A percentile compares a stretch with the other conserved stretches of the same genome.
Evolutionary conservation across 1,139 yeast genomes (phyloP).

Genomic region (Debaryomyces singareniensis): DNA sequence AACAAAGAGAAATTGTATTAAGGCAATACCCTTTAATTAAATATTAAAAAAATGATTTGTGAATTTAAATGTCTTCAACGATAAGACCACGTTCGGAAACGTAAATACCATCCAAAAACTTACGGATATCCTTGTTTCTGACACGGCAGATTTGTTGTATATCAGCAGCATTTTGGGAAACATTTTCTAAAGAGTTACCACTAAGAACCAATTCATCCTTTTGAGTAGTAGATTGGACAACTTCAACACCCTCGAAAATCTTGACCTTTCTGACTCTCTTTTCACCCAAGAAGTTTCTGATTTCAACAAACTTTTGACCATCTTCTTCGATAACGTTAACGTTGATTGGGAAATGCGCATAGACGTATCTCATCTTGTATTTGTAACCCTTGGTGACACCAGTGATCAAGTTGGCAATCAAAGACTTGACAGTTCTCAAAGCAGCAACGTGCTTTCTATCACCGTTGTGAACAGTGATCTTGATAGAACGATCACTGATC

Average conservation of each 20-base stretch:
- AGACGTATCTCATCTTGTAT: slow-evolving; percentile 99
- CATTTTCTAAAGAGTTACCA: slow-evolving; percentile 98
- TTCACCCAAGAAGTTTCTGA: slow-evolving; percentile 99
- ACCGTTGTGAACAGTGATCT: slow-evolving; percentile 95
- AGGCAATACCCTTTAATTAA: slow-evolving; percentile 1
- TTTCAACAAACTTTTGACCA: slow-evolving; percentile 76
- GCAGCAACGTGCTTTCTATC: slow-evolving; percentile 99
- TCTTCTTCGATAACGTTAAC: slow-evolving; percentile 80
- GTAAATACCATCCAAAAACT: slow-evolving; percentile 99
- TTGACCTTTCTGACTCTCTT: slow-evolving; percentile 87
- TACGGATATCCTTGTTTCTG: slow-evolving; percentile 99
- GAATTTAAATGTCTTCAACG: slow-evolving; percentile 53
- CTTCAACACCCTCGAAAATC: slow-evolving; percentile 83
- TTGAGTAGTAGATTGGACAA: slow-evolving; percentile 73
- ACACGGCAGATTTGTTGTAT: slow-evolving; percentile 98
- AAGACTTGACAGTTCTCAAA: slow-evolving; percentile 96
- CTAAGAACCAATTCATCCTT: slow-evolving; percentile 91
- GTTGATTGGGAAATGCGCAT: slow-evolving; percentile 99
- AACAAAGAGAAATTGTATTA: slow-evolving; percentile 10
- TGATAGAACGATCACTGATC: slow-evolving; percentile 65
- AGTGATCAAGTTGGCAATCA: slow-evolving; percentile 87
- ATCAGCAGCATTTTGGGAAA: slow-evolving; percentile 98
- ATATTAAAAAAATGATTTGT: slow-evolving; percentile 8
- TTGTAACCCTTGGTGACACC: slow-evolving; percentile 99
- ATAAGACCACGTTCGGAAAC: slow-evolving; percentile 95